These are phyloP conservation scores for Yarrowia sp. DNA, from an alignment of 805 yeast species.

Conservation along the genomic window DNA sequence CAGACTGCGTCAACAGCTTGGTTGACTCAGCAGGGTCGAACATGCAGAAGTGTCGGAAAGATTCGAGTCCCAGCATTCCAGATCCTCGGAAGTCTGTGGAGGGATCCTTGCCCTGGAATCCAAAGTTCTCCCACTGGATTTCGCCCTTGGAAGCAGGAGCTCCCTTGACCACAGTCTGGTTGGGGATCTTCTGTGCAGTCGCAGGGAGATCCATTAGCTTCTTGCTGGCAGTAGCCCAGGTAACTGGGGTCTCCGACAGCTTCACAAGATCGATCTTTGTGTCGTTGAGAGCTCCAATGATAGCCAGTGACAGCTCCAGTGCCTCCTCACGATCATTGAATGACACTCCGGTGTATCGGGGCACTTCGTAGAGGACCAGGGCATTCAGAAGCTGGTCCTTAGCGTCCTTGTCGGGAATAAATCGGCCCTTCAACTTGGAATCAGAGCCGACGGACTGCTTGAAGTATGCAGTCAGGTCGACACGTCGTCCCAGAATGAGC, in stretches of 20 bases:
- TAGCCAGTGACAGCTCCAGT: conserved; percentile 3
- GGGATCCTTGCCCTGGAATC: conserved; percentile 41
- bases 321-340: neutral
- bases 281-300: conserved; percentile 16
- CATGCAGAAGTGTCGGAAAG: conserved; percentile 18
- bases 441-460: neutral
- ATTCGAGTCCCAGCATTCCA: conserved; percentile 17
- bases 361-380: conserved; percentile 27
- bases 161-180: neutral
- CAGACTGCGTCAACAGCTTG: conserved; percentile 6
- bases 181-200: conserved; percentile 1
- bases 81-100: conserved; percentile 39
- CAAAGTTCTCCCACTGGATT: conserved; percentile 38
- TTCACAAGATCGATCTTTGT: neutral
- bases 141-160: conserved; percentile 24
- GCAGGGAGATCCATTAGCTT: conserved; percentile 7
- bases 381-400: conserved; percentile 9
- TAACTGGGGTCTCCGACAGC: conserved; percentile 2
- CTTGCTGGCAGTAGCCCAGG: conserved; percentile 19
- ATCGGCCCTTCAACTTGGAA: neutral
- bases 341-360: conserved; percentile 26
- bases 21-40: conserved; percentile 16
- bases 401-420: neutral
- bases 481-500: neutral
- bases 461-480: neutral